phyloP scores from a whole-genome alignment of 768 basidiomycete species.

The Postia placenta region DNA sequence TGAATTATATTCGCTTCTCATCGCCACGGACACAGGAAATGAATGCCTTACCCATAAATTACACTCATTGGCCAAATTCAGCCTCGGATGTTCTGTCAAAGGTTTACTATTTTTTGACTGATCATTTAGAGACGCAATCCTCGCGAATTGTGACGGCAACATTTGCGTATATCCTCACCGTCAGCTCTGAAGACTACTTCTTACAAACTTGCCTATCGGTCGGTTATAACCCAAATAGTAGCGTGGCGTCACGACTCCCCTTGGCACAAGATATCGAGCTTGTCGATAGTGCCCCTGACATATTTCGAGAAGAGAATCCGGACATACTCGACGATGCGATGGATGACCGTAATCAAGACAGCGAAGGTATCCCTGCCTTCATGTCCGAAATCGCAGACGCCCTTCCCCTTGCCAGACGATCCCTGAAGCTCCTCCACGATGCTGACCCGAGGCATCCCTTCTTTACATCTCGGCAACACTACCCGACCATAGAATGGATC shows the following conservation, averaged over 20 bases:
- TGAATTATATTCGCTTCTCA: no score
- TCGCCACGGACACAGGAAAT: no score
- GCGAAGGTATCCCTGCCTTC: constrained; percentile 50
- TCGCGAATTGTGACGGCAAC: constrained; percentile 41
- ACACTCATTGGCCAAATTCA: constrained; percentile 11
- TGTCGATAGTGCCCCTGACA: constrained; percentile 20
- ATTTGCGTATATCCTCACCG: constrained; percentile 63
- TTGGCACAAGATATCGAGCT: no score
- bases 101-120: constrained; percentile 52
- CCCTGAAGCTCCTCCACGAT: constrained; percentile 54
- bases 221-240: constrained; percentile 32
- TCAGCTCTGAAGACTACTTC: constrained; percentile 59
- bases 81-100: constrained; percentile 50
- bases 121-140: constrained; percentile 50
- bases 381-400: constrained; percentile 49
- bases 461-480: constrained; percentile 24
- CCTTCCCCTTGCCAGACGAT: constrained; percentile 62
- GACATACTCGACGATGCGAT: constrained; percentile 48
- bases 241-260: no score
- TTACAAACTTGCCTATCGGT: constrained; percentile 51
- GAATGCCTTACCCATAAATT: neutral
- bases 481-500: constrained; percentile 45
- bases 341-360: constrained; percentile 25
- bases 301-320: constrained; percentile 58
- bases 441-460: constrained; percentile 63